These are phyloP conservation scores for Phytophthora kernoviae DNA, from an alignment of 352 stramenopile genomes.

Conservation along the genomic window DNA sequence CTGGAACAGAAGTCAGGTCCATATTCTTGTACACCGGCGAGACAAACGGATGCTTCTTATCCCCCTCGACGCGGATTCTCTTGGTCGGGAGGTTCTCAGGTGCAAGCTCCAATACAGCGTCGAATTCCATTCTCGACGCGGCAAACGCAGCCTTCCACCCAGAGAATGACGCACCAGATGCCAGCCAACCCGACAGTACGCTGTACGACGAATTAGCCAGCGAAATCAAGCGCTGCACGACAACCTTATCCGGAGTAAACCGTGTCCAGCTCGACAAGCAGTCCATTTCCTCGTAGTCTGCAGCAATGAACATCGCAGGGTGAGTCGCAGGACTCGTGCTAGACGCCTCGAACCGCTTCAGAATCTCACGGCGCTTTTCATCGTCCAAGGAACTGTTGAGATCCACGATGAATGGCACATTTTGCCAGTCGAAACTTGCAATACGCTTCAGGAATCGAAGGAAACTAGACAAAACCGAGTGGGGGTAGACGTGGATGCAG, in stretches of 20 bases:
- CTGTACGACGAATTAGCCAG: slow-evolving; percentile 67
- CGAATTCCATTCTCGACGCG: slow-evolving; percentile 61
- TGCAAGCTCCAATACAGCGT: slow-evolving; percentile 60
- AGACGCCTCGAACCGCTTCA: slow-evolving; percentile 81
- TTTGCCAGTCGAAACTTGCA: slow-evolving; percentile 74
- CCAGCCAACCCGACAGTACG: slow-evolving; percentile 63
- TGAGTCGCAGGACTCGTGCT: slow-evolving; percentile 56
- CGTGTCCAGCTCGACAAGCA: slow-evolving; percentile 85
- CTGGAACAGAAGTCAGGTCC: slow-evolving; percentile 59
- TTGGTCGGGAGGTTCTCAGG: slow-evolving; percentile 65
- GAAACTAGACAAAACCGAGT: slow-evolving; percentile 83
- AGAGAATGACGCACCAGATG: slow-evolving; percentile 46
- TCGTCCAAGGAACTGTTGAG: slow-evolving; percentile 69
- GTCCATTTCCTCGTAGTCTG: slow-evolving; percentile 81
- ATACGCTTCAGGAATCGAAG: slow-evolving; percentile 80
- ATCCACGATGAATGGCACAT: slow-evolving; percentile 75
- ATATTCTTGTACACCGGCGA: slow-evolving; percentile 89
- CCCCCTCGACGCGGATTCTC: slow-evolving; percentile 43
- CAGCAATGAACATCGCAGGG: slow-evolving; percentile 78
- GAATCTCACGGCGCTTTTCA: slow-evolving; percentile 67
- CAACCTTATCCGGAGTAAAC: slow-evolving; percentile 60
- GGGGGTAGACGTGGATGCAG: slow-evolving; percentile 55
- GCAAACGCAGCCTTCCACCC: slow-evolving; percentile 75
- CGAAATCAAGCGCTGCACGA: slow-evolving; percentile 67
- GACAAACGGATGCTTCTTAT: slow-evolving; percentile 76